Evolutionary conservation across 345 rosid species (phyloP).

Genomic region (Carallia brachiata): DNA sequence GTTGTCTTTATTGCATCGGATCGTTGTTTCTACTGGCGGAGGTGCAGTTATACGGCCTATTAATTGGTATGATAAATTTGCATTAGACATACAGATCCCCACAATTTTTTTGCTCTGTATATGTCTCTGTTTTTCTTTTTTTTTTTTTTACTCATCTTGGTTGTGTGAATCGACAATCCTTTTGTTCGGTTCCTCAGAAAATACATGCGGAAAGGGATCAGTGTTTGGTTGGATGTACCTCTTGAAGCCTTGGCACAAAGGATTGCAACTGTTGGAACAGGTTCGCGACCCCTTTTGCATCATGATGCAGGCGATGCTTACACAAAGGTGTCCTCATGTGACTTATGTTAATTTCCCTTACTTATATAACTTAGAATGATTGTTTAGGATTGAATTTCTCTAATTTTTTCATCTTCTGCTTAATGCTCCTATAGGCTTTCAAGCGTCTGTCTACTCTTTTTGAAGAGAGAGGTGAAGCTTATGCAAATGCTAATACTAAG

Average conservation of each 20-base stretch:
- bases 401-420: neutral
- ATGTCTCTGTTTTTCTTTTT: neutral
- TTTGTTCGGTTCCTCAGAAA: conserved; percentile 44
- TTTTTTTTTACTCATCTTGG: neutral
- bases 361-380: neutral
- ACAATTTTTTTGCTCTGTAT: neutral
- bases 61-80: conserved; percentile 57
- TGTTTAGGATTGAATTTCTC: neutral
- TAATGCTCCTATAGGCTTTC: conserved; percentile 51
- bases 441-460: conserved; percentile 62
- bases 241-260: conserved; percentile 86
- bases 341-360: neutral
- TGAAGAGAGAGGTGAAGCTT: conserved; percentile 69
- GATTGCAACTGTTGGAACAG: conserved; percentile 90
- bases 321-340: conserved; percentile 44
- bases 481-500: conserved; percentile 72
- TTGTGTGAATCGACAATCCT: neutral
- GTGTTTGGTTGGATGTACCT: conserved; percentile 96
- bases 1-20: conserved; percentile 53
- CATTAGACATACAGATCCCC: neutral
- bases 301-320: conserved; percentile 77
- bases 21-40: conserved; percentile 96
- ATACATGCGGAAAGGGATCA: conserved; percentile 76
- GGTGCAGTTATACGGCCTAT: conserved; percentile 77
- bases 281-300: conserved; percentile 81